Base-by-base conservation (phyloP, 225 moss, liverwort and hornwort species). In the Sphagnum contortum region DNA sequence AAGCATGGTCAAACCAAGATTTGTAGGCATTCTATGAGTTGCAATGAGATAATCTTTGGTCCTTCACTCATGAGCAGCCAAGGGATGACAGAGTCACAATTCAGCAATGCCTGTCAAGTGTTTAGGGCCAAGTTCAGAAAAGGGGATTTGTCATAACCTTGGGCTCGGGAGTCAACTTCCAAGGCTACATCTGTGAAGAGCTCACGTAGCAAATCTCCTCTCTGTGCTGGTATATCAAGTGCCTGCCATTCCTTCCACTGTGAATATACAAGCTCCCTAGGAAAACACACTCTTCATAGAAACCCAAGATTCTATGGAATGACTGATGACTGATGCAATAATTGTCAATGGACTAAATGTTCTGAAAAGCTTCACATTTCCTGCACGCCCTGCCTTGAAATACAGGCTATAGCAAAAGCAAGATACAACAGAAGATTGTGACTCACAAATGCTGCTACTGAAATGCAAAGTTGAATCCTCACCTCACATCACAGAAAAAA, bases 161-260 rank as follows among this genome's bases (percentile, higher is more conserved):
- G 84, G n/a, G 95, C 92, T 75, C 90, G 82, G n/a, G 73, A 57
- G 67, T 96, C 95, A 61, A 92, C 92, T 83, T 96, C 95, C 69
- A 96, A 78, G 47, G 85, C 95, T 57, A 96, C 76, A 66, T 96
- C 92, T 4, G 95, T 85, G 70, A 96, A 96, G 61, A 96, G 88
- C 74, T 96, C 90, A 50, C 86, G 88, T 66, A 96, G 70, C 47
- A 96, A 73, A 7, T 92, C 95, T 64, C 76, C 79, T 73, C 95
- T 79, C 68, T 90, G 78, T 58, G 77, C 74, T 9, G 92, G 95
- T 56, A 75, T 66, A 76, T 92, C 92, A 47, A 96, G 80, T 49
- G 95, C 95, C 92, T 85, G 88, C 48, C 76, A 68, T 63, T 65
- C 68, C 29, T 29, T 29, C 29, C 29, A 29, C 29, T 29, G 29